These are phyloP conservation scores for Diaporthe caulivora DNA, from an alignment of 2,329 filamentous ascomycete genomes.

Conservation along the genomic window DNA sequence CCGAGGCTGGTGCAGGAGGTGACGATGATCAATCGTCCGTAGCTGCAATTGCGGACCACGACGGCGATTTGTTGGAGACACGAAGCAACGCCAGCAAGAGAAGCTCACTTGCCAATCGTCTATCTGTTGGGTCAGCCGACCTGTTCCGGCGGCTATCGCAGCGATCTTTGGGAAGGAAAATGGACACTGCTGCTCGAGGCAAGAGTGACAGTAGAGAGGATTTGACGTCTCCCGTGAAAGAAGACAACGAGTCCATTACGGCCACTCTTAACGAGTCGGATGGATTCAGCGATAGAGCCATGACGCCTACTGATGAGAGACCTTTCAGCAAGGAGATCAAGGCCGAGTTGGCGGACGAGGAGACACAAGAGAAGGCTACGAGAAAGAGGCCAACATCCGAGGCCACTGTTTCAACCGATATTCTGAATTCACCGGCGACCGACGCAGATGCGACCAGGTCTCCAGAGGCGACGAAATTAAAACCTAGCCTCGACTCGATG, in stretches of 20 bases:
- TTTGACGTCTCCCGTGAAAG: constrained; percentile 51
- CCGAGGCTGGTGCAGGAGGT: constrained; percentile 46
- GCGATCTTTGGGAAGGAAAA: constrained; percentile 43
- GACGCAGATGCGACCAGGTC: neutral
- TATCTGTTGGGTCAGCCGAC: constrained; percentile 62
- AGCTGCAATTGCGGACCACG: constrained; percentile 75
- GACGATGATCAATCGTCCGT: constrained; percentile 73
- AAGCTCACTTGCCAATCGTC: constrained; percentile 58
- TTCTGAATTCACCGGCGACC: constrained; percentile 39
- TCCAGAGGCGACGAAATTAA: neutral
- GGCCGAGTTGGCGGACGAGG: constrained; percentile 50
- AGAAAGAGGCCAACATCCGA: constrained; percentile 27
- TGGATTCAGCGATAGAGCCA: constrained; percentile 51
- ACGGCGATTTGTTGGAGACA: constrained; percentile 56
- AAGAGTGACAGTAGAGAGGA: constrained; percentile 59
- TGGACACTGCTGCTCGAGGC: constrained; percentile 42
- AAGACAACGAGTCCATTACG: constrained; percentile 65
- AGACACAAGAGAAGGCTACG: constrained; percentile 1
- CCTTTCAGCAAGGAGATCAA: constrained; percentile 54
- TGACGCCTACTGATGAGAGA: constrained; percentile 43
- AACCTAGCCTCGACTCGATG: constrained; percentile 10
- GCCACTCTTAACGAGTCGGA: constrained; percentile 65
- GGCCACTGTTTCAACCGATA: constrained; percentile 36
- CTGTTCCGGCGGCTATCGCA: constrained; percentile 60
- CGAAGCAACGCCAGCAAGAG: constrained; percentile 46